phyloP scores from a whole-genome alignment of 768 basidiomycete genomes.

The Suillus plorans region DNA sequence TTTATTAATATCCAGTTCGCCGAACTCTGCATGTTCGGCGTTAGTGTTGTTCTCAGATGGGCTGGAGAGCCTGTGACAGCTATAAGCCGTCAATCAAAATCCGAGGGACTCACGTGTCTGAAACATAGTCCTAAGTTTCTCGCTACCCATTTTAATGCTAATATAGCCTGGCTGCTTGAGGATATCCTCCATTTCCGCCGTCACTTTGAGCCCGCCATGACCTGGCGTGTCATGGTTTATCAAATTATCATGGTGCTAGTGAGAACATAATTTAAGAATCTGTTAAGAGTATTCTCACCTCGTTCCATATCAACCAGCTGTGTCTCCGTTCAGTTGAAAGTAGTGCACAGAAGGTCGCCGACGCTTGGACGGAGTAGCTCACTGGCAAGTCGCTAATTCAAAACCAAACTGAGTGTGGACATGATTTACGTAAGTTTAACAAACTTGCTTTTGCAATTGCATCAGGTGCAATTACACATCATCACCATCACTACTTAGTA shows the following conservation, averaged over 20 bases:
- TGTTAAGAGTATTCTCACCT: neutral
- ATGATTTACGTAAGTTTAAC: neutral
- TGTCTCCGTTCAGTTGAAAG: neutral
- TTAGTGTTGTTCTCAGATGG: neutral
- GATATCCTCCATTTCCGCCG: constrained; percentile 26
- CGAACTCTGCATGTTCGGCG: constrained; percentile 15
- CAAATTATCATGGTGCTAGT: neutral
- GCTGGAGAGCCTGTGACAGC: neutral
- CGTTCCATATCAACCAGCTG: neutral
- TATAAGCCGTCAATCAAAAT: neutral
- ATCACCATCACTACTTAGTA: neutral
- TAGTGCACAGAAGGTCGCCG: neutral
- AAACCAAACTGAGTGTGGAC: neutral
- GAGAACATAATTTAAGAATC: neutral
- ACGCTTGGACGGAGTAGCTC: neutral
- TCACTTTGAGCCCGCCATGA: constrained; percentile 23
- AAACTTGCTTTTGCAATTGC: neutral
- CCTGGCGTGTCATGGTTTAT: neutral
- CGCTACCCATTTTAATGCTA: constrained; percentile 21
- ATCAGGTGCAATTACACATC: neutral
- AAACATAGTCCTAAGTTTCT: constrained; percentile 30
- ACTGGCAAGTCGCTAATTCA: neutral
- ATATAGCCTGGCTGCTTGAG: constrained; percentile 28
- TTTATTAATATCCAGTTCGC: constrained; percentile 15
- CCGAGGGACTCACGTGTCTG: constrained; percentile 21